phyloP scores from a whole-genome alignment of 345 rosid species.

The Murraya koenigii region DNA sequence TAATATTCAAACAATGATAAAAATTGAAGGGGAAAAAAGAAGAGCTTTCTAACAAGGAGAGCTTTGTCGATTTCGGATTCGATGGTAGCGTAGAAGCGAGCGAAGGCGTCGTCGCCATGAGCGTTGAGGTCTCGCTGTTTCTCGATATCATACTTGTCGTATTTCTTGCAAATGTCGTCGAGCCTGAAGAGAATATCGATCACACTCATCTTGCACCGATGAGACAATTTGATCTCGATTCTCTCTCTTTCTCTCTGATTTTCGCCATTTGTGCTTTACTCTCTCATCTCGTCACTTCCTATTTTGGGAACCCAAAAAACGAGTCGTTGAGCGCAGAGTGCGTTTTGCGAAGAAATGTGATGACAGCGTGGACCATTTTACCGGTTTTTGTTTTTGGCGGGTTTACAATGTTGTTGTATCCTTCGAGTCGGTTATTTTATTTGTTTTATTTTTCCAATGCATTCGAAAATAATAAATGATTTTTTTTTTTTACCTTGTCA shows the following conservation, averaged over 20 bases:
- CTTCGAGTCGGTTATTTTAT: background rate
- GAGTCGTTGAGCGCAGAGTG: constrained; percentile 29
- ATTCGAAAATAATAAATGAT: too few species aligned
- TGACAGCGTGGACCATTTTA: background rate
- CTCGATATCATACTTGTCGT: constrained; percentile 70
- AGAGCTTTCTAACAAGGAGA: constrained; percentile 29
- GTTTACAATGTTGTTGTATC: background rate
- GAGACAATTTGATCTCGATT: background rate
- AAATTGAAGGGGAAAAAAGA: background rate
- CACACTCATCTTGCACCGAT: constrained; percentile 44
- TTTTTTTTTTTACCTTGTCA: too few species aligned
- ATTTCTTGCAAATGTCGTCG: constrained; percentile 78
- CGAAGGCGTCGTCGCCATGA: constrained; percentile 72
- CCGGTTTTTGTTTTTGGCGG: background rate
- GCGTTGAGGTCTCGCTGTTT: constrained; percentile 58
- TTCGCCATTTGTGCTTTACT: background rate
- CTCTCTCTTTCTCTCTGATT: background rate
- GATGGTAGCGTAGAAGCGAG: constrained; percentile 46
- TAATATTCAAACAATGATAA: background rate
- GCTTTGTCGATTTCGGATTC: constrained; percentile 59
- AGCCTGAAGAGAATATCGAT: constrained; percentile 67
- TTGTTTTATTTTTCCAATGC: too few species aligned
- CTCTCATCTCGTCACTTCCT: background rate
- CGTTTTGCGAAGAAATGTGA: background rate
- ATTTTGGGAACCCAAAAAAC: constrained; percentile 14